Base-by-base conservation (phyloP, 768 basidiomycete species). In the Russula emetica region DNA sequence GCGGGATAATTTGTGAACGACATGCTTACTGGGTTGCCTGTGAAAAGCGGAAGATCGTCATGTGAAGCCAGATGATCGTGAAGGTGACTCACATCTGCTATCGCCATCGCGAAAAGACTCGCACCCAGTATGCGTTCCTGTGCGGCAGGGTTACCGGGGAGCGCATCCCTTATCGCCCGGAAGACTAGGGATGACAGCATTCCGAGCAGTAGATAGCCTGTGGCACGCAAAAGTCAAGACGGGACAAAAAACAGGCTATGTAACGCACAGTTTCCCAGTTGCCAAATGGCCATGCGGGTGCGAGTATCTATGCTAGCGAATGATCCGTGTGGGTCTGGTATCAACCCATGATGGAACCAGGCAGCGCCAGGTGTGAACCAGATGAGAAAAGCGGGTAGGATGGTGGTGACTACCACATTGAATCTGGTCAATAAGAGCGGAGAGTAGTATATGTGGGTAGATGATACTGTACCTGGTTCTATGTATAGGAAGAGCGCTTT, bases 121-220 rank as follows among this genome's bases (percentile, higher is more conserved):
- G 85, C 81, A 26, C 87, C 86, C 11, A 90, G 69, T 58, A 91
- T 82, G 54, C 82, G 82, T 69, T 91, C 88, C 71, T 90, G 88
- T 3, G 82, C 82, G 22, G 76, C 78, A 3, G 81, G 83, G 68
- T 87, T 79, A 52, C 80, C 68, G 0, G 79, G 78, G 18, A 90
- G 71, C 0, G 85, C 76, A 68, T 89, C 85, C 64, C 86, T 75
- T 28, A 85, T 78, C 2, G 85, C 85, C 28, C 88, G 83, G 71
- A 88, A 87, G 11, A 85, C 85, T 28, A 89, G 70, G 5, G 84
- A 81, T 11, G 85, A 85, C 53, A 88, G 77, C 63, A 90, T 73
- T n/a, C 82, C 83, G 0, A 88, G 74, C 1, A 88, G 74, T 62
- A 86, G 69, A 69, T 85, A 88, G 67, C 85, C 87, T 88, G 55